phyloP scores from a whole-genome alignment of 2,329 filamentous ascomycete genomes.

The Colletotrichum scovillei region DNA sequence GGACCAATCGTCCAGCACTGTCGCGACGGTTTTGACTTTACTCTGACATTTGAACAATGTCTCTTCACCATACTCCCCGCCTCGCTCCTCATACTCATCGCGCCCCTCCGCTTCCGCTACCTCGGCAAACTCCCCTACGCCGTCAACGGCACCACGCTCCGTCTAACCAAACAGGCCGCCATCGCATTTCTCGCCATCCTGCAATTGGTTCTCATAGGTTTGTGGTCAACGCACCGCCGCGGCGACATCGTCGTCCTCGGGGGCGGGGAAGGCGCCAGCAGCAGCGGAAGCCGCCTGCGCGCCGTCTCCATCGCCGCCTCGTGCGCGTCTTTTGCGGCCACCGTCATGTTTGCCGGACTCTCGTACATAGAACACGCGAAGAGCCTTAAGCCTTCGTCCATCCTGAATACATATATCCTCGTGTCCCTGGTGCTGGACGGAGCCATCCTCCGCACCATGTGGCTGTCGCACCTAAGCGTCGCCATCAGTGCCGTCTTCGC shows the following conservation, averaged over 20 bases:
- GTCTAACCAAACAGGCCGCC: constrained; percentile 39
- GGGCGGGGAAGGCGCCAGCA: no score
- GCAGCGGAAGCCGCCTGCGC: constrained; percentile 35
- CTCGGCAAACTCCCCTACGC: constrained; percentile 41
- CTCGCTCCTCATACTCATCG: constrained; percentile 44
- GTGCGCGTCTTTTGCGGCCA: constrained; percentile 46
- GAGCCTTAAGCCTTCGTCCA: constrained; percentile 45
- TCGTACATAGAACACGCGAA: constrained; percentile 51
- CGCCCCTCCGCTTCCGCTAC: constrained; percentile 44
- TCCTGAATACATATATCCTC: constrained; percentile 47
- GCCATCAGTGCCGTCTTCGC: constrained; percentile 49
- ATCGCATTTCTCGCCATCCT: constrained; percentile 42
- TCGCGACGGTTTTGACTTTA: constrained; percentile 43
- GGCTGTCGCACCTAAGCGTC: constrained; percentile 40
- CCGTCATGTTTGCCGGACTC: constrained; percentile 46
- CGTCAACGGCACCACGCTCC: constrained; percentile 41
- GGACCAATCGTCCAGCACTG: constrained; percentile 40
- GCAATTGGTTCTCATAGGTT: constrained; percentile 46
- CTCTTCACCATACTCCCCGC: constrained; percentile 45
- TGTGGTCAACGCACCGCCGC: constrained; percentile 43
- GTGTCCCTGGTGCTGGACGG: constrained; percentile 47
- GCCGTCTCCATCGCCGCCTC: constrained; percentile 45
- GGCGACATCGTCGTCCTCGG: background rate
- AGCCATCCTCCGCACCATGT: constrained; percentile 48
- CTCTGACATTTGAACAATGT: constrained; percentile 45